phyloP scores from a whole-genome alignment of 2,329 filamentous ascomycete genomes.

The Diaporthe sp. region DNA sequence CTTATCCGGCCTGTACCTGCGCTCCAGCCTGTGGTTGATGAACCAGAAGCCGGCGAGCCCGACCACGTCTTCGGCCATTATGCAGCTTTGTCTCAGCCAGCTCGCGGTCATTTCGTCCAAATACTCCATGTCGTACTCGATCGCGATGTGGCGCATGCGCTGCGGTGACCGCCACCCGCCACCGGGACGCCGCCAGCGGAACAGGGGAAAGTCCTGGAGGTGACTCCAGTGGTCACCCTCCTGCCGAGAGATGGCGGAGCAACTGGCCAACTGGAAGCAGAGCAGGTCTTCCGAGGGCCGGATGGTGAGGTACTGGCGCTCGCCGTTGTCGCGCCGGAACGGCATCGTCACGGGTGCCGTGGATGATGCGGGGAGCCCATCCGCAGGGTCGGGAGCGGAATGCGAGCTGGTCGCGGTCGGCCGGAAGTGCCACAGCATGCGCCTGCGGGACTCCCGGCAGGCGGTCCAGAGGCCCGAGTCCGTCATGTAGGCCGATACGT shows the following conservation, averaged over 20 bases:
- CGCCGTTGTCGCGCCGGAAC: neutral
- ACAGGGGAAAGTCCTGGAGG: neutral
- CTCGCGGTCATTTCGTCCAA: neutral
- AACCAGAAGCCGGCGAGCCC: neutral
- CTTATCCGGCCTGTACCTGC: neutral
- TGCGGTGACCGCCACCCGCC: no score
- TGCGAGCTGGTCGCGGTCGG: neutral
- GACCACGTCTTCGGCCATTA: no score
- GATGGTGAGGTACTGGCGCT: neutral
- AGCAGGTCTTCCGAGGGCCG: neutral
- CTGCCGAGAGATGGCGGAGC: neutral
- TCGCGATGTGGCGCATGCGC: neutral
- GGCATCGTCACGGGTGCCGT: neutral
- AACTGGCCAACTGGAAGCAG: neutral
- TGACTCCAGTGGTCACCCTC: rapidly evolving
- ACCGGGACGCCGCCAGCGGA: neutral
- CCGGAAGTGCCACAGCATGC: neutral
- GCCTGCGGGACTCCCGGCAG: neutral
- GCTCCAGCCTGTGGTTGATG: neutral
- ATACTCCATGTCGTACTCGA: neutral
- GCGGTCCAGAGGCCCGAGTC: slow-evolving; percentile 23
- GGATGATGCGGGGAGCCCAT: rapidly evolving
- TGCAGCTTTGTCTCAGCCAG: neutral
- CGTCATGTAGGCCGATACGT: neutral
- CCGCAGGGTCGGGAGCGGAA: no score